Base-by-base conservation (phyloP, 2,329 filamentous ascomycete genomes). In the Fusarium sp. region DNA sequence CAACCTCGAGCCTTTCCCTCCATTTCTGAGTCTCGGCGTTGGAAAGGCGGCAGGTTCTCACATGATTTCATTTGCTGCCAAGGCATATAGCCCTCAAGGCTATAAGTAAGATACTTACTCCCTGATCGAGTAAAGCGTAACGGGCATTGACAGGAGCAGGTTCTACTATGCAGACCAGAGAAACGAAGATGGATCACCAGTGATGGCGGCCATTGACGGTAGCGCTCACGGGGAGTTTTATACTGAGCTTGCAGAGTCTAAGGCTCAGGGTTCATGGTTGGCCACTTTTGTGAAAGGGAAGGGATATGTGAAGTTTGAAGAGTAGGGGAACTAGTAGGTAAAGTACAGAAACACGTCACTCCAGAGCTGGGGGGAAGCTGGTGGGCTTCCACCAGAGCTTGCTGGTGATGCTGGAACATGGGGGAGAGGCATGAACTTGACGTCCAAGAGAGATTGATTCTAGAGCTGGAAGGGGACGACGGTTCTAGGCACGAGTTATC, bases 111-210 rank as follows among this genome's bases (percentile, higher is more conserved):
- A 35, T 24, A 24, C 0, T 9, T 7, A 11, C 9, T 5, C 1
- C 3, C 0, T n/a, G n/a, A n/a, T n/a, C 3, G 0, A 1, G 3
- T 5, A 9, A 29, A 14, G 9, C 9, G 17, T 9, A 6, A 4
- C 33, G 16, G 14, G 5, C 1, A 24, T 27, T 57, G 6, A 38
- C 20, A 7, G 5, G 16, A 4, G 11, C 22, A 72, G 70, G 3
- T 73, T 73, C 3, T 70, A 72, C 29, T 72, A 73, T 16, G 46
- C 66, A 0, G 70, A 72, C 17, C 70, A 73, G n/a, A 59, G 70
- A 16, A 36, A 29, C 0, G 56, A 58, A 12, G 70, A 72, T 38
- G 70, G 70, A 1, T 3, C 65, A 1, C 66, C 70, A 2, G 69
- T 66, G 66, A 51, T 40, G 11, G 61, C 16, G 2, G 70, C 61